These are phyloP conservation scores for Aspergillus texensis DNA, from an alignment of 2,329 filamentous ascomycete genomes.

Conservation along the genomic window DNA sequence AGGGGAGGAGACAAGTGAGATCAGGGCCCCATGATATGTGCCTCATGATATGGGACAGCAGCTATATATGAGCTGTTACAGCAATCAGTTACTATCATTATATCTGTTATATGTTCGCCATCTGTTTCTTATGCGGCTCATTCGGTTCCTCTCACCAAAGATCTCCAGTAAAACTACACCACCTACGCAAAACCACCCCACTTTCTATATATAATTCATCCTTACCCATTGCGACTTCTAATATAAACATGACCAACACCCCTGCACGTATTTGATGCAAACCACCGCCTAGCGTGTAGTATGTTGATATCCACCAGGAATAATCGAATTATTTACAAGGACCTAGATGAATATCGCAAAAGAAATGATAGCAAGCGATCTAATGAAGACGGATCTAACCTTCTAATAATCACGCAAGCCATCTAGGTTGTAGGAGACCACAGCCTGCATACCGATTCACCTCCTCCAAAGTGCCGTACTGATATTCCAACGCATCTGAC, in stretches of 20 bases:
- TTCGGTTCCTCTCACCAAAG: no score
- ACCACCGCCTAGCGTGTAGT: not conserved
- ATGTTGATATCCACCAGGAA: not conserved
- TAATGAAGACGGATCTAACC: not conserved
- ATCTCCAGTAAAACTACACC: not conserved
- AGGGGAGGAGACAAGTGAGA: not conserved
- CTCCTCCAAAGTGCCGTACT: slow-evolving; percentile 42
- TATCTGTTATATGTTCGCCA: no score
- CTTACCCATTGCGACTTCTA: not conserved
- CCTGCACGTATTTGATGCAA: not conserved
- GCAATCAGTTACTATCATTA: no score
- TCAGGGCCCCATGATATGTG: no score
- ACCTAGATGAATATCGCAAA: not conserved
- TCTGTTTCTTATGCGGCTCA: no score
- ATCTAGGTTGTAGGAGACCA: slow-evolving; percentile 13
- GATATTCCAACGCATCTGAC: slow-evolving; percentile 37
- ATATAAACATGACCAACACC: not conserved
- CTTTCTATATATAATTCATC: not conserved
- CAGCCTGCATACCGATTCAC: slow-evolving; percentile 30
- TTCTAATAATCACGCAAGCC: not conserved
- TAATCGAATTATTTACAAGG: not conserved
- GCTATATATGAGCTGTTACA: no score
- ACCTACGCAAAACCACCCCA: not conserved
- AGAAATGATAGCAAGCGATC: not conserved
- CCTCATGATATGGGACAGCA: no score